phyloP scores from a whole-genome alignment of 2,329 filamentous ascomycete genomes.

The Fusarium ambrosium region DNA sequence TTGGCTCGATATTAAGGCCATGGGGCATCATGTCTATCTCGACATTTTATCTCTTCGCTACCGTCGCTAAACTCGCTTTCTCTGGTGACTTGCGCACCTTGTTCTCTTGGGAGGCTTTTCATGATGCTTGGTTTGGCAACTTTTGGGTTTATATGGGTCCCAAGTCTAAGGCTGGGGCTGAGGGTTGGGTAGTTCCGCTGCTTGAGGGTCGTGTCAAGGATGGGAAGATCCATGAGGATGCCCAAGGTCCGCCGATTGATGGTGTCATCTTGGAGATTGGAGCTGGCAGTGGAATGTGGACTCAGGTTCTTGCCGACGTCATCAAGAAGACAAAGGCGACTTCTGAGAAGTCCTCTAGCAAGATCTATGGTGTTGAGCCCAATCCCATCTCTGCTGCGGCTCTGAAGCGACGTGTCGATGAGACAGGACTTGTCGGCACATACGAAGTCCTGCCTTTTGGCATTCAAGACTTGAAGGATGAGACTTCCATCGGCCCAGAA shows the following conservation, averaged over 20 bases:
- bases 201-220: background rate
- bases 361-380: slow-evolving; percentile 2
- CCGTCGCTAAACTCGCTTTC: background rate
- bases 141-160: slow-evolving; percentile 4
- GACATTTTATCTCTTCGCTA: background rate
- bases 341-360: background rate
- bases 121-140: slow-evolving; percentile 5
- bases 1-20: background rate
- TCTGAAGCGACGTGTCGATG: background rate
- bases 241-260: background rate
- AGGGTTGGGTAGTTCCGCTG: background rate
- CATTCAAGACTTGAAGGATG: background rate
- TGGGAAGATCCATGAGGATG: background rate
- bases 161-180: background rate
- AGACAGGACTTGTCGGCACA: background rate
- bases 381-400: slow-evolving; percentile 5
- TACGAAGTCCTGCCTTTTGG: slow-evolving; percentile 4
- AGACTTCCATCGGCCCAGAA: background rate
- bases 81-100: background rate
- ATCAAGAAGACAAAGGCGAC: background rate
- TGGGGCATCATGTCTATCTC: slow-evolving; percentile 3
- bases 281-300: slow-evolving; percentile 8
- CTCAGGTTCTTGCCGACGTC: background rate
- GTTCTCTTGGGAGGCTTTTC: slow-evolving; percentile 6
- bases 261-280: slow-evolving; percentile 7